Conservation (phyloP, 2,329 filamentous ascomycete species). For the Hymenoscyphus salicellus region DNA sequence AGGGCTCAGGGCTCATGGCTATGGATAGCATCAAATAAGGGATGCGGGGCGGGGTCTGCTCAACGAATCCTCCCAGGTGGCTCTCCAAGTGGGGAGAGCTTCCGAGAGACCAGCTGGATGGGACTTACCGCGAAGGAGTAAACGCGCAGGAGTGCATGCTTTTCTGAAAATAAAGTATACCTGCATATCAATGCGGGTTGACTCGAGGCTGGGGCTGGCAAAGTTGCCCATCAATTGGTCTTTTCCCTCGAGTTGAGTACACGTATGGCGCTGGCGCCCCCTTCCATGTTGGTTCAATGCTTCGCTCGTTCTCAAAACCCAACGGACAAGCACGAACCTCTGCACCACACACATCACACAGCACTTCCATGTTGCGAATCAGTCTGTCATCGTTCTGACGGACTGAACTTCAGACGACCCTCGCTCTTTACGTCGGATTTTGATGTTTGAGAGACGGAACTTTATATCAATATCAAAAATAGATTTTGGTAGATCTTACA, state of each 20-base stretch:
- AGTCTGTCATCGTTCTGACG: not conserved
- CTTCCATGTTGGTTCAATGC: not conserved
- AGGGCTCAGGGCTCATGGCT: too few species aligned
- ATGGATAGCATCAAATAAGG: not conserved
- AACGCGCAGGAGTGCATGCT: not conserved
- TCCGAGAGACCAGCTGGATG: not conserved
- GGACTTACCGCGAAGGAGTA: not conserved
- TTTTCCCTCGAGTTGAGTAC: not conserved
- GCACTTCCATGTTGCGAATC: not conserved
- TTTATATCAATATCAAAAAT: not conserved
- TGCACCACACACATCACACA: not conserved
- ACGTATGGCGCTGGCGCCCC: not conserved
- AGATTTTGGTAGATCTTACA: conserved; percentile 1
- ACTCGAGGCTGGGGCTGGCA: not conserved
- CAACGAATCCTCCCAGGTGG: not conserved
- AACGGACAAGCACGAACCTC: not conserved
- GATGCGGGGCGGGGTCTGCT: not conserved
- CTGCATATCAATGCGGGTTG: not conserved
- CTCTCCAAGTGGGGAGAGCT: not conserved
- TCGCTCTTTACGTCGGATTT: not conserved
- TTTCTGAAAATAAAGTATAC: not conserved
- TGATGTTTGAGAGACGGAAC: not conserved
- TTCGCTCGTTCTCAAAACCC: not conserved
- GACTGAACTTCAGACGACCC: not conserved
- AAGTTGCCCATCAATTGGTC: not conserved